Conservation (phyloP, 2,329 filamentous ascomycete species). For the Didymellaceae sp. region DNA sequence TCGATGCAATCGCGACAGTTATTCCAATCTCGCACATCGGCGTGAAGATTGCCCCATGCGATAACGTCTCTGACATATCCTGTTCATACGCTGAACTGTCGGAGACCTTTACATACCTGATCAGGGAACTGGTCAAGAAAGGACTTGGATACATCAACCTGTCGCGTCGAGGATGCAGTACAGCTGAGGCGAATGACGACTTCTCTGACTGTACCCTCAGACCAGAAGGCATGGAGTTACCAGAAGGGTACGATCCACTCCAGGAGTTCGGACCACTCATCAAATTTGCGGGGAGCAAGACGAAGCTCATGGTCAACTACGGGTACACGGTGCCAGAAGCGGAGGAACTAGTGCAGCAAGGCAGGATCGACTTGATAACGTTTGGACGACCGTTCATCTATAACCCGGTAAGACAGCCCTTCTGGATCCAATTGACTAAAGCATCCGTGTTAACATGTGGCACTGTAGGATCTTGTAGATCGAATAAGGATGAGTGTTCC, state of each 20-base stretch:
- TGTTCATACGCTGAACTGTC: constrained; percentile 11
- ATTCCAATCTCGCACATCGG: constrained; percentile 26
- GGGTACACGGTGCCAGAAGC: constrained; percentile 34
- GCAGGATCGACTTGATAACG: constrained; percentile 27
- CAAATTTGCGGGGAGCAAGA: constrained; percentile 35
- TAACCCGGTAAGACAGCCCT: constrained; percentile 22
- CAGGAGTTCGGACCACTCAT: constrained; percentile 30
- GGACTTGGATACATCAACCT: constrained; percentile 12
- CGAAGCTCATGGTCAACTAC: constrained; percentile 34
- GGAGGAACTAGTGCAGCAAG: constrained; percentile 18
- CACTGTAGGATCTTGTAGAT: constrained; percentile 18
- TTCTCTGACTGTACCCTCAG: constrained; percentile 7
- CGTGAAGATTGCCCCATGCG: constrained; percentile 39
- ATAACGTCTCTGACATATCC: constrained; percentile 19
- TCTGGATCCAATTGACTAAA: neutral
- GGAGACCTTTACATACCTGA: constrained; percentile 17
- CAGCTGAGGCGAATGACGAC: constrained; percentile 1
- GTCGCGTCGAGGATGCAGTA: constrained; percentile 7
- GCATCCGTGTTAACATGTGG: neutral
- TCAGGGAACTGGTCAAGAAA: constrained; percentile 6
- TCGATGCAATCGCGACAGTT: constrained; percentile 36
- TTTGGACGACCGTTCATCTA: constrained; percentile 34
- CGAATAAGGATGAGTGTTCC: constrained; percentile 22
- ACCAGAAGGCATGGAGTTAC: constrained; percentile 18
- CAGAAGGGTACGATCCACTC: constrained; percentile 24